Conservation (phyloP, 306 rosid species). For the Leucaena leucocephala region DNA sequence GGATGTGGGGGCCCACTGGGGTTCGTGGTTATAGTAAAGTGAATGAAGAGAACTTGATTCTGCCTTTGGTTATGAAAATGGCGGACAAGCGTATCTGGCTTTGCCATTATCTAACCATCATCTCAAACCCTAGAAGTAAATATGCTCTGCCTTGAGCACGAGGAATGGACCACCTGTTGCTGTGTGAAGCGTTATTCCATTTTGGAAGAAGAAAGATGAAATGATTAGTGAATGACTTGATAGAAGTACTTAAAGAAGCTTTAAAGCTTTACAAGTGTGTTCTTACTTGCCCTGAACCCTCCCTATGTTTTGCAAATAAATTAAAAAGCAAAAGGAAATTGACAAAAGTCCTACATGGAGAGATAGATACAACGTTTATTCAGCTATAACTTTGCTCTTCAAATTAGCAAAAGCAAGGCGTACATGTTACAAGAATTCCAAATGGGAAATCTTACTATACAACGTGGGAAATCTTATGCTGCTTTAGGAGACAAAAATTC, state of each 20-base stretch:
- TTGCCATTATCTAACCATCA: constrained; percentile 19
- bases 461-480: neutral
- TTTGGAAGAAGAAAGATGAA: neutral
- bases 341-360: too few relatives aligned
- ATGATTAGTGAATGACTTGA: constrained; percentile 32
- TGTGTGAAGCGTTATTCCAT: constrained; percentile 10
- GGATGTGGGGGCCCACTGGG: neutral
- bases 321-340: too few relatives aligned
- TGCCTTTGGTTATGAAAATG: constrained; percentile 28
- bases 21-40: constrained; percentile 1
- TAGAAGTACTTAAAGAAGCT: constrained; percentile 15
- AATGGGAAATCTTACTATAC: neutral
- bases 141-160: constrained; percentile 11
- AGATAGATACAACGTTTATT: neutral
- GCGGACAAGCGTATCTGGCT: constrained; percentile 43
- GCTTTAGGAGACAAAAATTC: neutral
- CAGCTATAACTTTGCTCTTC: neutral
- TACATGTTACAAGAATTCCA: too few relatives aligned
- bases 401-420: too few relatives aligned
- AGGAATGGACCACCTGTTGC: constrained; percentile 32
- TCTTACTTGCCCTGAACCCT: neutral
- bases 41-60: constrained; percentile 29
- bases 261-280: neutral
- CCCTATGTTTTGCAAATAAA: neutral
- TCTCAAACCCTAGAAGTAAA: constrained; percentile 12